Percentiles rank a stretch among this genome's conserved stretches.
Evolutionary conservation across 768 basidiomycete species (phyloP).

Genomic region (Hygrocybe coccinea): DNA sequence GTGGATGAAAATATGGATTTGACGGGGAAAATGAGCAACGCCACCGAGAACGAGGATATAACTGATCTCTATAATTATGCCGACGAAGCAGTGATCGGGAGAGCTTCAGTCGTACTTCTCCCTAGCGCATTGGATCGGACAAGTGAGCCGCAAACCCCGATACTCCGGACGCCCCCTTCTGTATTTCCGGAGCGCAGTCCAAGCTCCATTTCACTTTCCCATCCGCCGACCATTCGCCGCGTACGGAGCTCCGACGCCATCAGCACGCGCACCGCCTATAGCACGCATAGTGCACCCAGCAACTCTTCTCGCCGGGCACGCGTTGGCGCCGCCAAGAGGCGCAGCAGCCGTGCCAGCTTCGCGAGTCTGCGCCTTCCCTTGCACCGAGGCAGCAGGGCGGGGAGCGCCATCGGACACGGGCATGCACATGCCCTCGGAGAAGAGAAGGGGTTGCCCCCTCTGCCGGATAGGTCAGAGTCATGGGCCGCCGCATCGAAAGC

Average conservation of each 20-base stretch:
- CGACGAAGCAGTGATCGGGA: slow-evolving; percentile 40
- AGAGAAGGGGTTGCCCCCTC: neutral
- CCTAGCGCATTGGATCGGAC: slow-evolving; percentile 7
- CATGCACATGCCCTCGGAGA: neutral
- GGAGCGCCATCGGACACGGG: neutral
- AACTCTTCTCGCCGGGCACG: slow-evolving; percentile 12
- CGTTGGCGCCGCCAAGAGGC: slow-evolving; percentile 58
- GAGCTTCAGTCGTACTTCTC: slow-evolving; percentile 42
- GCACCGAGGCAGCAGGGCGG: neutral
- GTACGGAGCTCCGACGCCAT: slow-evolving; percentile 30
- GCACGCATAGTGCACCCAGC: slow-evolving; percentile 29
- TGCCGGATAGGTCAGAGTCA: neutral
- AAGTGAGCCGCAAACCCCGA: neutral
- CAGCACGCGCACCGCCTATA: slow-evolving; percentile 31
- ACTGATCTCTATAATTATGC: slow-evolving; percentile 20
- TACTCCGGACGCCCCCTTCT: neutral
- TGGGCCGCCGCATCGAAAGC: neutral
- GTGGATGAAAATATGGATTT: neutral
- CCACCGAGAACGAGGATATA: neutral
- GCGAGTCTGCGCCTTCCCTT: slow-evolving; percentile 3
- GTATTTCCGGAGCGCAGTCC: neutral
- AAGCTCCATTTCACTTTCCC: slow-evolving; percentile 19
- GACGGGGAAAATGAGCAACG: neutral
- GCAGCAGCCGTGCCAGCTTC: slow-evolving; percentile 48
- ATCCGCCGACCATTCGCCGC: slow-evolving; percentile 39